Conservation (phyloP, 2,329 filamentous ascomycete genomes). For the Endocalyx cinctus region DNA sequence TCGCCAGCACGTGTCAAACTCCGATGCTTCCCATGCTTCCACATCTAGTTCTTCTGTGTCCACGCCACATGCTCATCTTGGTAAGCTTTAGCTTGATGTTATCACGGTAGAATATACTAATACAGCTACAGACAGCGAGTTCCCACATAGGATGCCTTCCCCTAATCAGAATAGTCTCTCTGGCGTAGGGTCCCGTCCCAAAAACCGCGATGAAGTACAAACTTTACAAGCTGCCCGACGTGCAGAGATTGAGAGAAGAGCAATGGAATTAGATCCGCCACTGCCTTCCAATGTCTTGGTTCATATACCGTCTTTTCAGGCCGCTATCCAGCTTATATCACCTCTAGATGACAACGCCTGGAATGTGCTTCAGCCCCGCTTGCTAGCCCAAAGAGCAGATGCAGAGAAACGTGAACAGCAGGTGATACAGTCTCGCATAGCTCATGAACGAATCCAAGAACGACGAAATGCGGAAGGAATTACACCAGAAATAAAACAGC, state of each 20-base stretch:
- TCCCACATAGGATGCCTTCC: no score
- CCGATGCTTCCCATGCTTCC: no score
- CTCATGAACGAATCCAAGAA: conserved; percentile 30
- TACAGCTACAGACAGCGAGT: no score
- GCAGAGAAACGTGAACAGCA: conserved; percentile 56
- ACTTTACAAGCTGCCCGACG: conserved; percentile 50
- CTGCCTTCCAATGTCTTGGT: conserved; percentile 57
- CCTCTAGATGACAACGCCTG: conserved; percentile 66
- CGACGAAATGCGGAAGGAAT: conserved; percentile 16
- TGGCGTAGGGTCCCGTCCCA: not conserved
- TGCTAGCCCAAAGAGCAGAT: conserved; percentile 60
- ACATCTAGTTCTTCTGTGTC: no score
- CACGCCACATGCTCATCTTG: no score
- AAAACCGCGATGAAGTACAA: not conserved
- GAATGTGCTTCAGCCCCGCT: conserved; percentile 62
- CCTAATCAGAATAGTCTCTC: no score
- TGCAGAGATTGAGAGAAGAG: conserved; percentile 68
- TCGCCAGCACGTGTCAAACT: no score
- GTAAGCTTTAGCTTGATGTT: no score
- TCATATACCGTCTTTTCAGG: conserved; percentile 70
- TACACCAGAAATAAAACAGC: conserved; percentile 50
- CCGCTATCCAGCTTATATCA: conserved; percentile 64
- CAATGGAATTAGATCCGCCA: conserved; percentile 61
- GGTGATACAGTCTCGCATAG: conserved; percentile 23
- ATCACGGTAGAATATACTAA: no score